Base-by-base conservation (phyloP, 2,329 filamentous ascomycete species). In the Aspergillus fructus region DNA sequence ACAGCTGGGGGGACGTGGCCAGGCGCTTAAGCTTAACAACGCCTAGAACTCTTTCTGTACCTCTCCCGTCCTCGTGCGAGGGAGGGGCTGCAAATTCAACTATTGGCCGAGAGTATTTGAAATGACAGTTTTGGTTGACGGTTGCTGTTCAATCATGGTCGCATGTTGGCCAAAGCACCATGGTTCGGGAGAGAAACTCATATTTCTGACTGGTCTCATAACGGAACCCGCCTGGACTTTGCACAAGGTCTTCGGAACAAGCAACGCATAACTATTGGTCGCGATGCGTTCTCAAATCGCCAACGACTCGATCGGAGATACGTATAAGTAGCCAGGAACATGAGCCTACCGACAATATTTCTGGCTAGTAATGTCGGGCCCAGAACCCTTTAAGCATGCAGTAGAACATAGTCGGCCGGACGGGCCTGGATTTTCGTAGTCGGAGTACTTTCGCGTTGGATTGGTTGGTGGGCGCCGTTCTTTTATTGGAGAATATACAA, bases 11-110 rank as follows among this genome's bases (percentile, higher is more conserved):
- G 21, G 54, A n/a, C 40, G 30, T 49, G 46, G 12, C 12, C 43
- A 23, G 39, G 53, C 34, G 53, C 53, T 55, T 55, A 55, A 50
- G 46, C 47, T 55, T 55, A 42, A 55, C 12, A 49, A 24, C 27
- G 27, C 27, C 27, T 9, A 11, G 15, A 37, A 37, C 13, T n/a
- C 5, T 7, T 15, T 4, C 24, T 17, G 4, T 19, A 19, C 41
- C 15, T 24, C 21, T 19, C 33, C 17, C 37, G 34, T 42, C 9
- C 41, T 48, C 15, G 19, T 13, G 8, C 13, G 19, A 34, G n/a
- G 33, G 11, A 40, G 33, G 51, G 13, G 11, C 19, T 42, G 37
- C 19, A 40, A 33, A 24, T 12, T 19, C 15, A 37, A 3, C 33
- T 11, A 41, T 11, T 17, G 17, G 40, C 5, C 5, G 13, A 11